phyloP scores from a whole-genome alignment of 148 eudicot genomes.

The Persicaria tinctoria region DNA sequence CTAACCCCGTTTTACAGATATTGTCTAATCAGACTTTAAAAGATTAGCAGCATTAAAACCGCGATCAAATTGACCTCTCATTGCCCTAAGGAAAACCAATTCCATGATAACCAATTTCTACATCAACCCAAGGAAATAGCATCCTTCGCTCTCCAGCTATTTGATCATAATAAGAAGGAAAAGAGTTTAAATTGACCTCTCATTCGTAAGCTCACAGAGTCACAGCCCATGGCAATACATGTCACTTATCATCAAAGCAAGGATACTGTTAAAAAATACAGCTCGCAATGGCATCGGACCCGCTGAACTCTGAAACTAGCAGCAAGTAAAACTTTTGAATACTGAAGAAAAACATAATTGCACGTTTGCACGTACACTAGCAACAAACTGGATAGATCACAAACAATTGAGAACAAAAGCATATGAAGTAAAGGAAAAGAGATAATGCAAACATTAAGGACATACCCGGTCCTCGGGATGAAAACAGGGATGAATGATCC shows the following conservation, averaged over 20 bases:
- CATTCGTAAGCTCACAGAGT: too few relatives aligned
- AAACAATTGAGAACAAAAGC: background rate
- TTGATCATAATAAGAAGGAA: too few relatives aligned
- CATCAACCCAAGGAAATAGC: background rate
- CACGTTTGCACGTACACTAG: background rate
- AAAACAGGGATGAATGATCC: constrained; percentile 92
- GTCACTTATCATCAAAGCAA: too few relatives aligned
- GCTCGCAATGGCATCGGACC: too few relatives aligned
- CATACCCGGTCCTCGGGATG: constrained; percentile 92
- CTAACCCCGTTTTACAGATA: background rate
- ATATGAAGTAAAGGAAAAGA: background rate
- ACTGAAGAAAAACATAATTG: background rate
- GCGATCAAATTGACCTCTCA: background rate
- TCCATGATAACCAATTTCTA: background rate
- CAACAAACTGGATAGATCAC: background rate
- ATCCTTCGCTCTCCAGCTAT: too few relatives aligned
- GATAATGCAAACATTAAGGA: background rate
- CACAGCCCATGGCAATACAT: too few relatives aligned
- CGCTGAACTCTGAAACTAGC: too few relatives aligned
- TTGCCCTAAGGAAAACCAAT: background rate
- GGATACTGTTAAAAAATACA: too few relatives aligned
- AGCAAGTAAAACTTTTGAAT: background rate
- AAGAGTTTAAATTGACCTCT: background rate
- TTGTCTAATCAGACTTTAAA: background rate
- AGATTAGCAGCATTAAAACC: background rate